Evolutionary conservation across 306 rosid species (phyloP).

Genomic region (Phaseolus lunatus): DNA sequence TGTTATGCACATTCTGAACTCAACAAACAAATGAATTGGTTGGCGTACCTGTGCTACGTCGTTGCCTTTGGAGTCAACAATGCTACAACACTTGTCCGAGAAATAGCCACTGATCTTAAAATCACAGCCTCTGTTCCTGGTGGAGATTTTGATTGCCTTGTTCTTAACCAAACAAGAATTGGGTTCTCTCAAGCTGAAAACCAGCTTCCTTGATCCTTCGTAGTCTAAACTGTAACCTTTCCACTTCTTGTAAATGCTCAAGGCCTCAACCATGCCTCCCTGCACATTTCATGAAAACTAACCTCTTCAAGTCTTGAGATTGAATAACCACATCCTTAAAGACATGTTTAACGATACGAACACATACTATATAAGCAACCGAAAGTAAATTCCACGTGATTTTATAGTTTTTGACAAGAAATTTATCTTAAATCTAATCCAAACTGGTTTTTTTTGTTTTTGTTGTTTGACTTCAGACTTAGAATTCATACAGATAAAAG

Average conservation of each 20-base stretch:
- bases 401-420: no score
- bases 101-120: slow-evolving; percentile 61
- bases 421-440: no score
- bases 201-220: slow-evolving; percentile 60
- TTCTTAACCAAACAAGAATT: slow-evolving; percentile 68
- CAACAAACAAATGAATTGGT: not conserved
- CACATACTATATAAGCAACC: no score
- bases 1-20: not conserved
- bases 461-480: no score
- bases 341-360: no score
- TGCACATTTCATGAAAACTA: slow-evolving; percentile 27
- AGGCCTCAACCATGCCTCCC: slow-evolving; percentile 82
- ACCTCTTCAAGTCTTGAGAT: no score
- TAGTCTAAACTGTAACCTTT: slow-evolving; percentile 63
- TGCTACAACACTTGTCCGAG: slow-evolving; percentile 62
- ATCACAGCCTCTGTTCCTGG: slow-evolving; percentile 59
- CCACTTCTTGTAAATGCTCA: slow-evolving; percentile 81
- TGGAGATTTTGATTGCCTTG: slow-evolving; percentile 61
- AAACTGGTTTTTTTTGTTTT: no score
- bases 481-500: no score
- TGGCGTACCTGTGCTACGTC: slow-evolving; percentile 53
- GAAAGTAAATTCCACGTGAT: no score
- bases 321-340: not conserved
- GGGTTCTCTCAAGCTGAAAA: slow-evolving; percentile 75
- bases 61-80: slow-evolving; percentile 56